Conservation (phyloP, 2,329 filamentous ascomycete species). For the Fusarium graminum region DNA sequence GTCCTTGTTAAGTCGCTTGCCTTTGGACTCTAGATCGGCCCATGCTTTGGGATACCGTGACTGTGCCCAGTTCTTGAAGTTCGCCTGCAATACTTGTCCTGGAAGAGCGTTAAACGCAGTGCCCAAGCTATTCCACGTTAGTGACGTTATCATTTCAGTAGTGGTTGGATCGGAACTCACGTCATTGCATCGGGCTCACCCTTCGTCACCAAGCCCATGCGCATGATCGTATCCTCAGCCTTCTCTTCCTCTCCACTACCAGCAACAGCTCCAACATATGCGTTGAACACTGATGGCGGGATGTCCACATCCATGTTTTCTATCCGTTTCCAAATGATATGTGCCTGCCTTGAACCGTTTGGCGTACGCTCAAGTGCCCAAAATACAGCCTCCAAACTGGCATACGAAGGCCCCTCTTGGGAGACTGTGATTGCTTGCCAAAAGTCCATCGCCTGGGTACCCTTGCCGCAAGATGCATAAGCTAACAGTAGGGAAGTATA, state of each 20-base stretch:
- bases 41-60: constrained; percentile 76
- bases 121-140: constrained; percentile 70
- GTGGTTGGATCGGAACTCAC: constrained; percentile 65
- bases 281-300: constrained; percentile 77
- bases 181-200: constrained; percentile 76
- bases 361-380: constrained; percentile 77
- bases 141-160: not conserved
- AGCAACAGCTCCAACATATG: constrained; percentile 82
- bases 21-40: constrained; percentile 71
- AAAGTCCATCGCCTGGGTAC: constrained; percentile 77
- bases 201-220: constrained; percentile 75
- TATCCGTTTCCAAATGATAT: constrained; percentile 78
- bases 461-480: constrained; percentile 77
- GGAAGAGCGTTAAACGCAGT: constrained; percentile 81
- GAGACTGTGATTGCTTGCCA: constrained; percentile 88
- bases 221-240: constrained; percentile 73
- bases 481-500: constrained; percentile 90
- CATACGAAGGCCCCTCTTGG: constrained; percentile 86
- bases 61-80: constrained; percentile 81
- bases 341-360: constrained; percentile 70
- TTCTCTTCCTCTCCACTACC: constrained; percentile 78
- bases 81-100: constrained; percentile 72
- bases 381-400: constrained; percentile 84
- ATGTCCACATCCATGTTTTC: constrained; percentile 82
- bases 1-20: constrained; percentile 59